Conservation (phyloP, 2,329 filamentous ascomycete species). For the Seiridium cupressi region DNA sequence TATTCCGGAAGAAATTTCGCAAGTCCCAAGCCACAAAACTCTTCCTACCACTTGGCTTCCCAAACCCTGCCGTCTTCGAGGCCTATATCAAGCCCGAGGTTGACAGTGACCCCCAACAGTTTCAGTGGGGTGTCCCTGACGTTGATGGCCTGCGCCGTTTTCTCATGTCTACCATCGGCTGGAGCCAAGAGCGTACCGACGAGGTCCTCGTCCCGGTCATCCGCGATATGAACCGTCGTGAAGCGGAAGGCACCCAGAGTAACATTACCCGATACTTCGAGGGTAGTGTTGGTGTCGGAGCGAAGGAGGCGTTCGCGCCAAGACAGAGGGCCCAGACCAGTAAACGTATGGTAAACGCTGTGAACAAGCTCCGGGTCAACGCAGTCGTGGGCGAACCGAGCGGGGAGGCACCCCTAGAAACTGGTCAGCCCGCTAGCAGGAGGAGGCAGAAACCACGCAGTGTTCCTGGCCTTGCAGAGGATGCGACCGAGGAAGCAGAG, state of each 20-base stretch:
- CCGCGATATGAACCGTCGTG: conserved; percentile 86
- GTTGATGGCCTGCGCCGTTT: conserved; percentile 81
- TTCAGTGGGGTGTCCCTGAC: conserved; percentile 96
- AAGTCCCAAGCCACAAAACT: conserved; percentile 77
- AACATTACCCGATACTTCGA: conserved; percentile 95
- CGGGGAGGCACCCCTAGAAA: conserved; percentile 12
- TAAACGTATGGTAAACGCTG: conserved; percentile 74
- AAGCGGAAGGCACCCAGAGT: conserved; percentile 86
- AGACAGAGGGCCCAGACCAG: conserved; percentile 64
- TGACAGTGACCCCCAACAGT: conserved; percentile 72
- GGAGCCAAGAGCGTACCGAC: conserved; percentile 87
- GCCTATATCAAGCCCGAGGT: conserved; percentile 89
- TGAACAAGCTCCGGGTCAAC: conserved; percentile 63
- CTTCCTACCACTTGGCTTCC: conserved; percentile 80
- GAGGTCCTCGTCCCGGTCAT: conserved; percentile 96
- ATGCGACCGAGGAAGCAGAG: conserved; percentile 15
- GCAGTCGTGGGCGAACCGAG: conserved; percentile 30
- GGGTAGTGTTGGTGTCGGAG: conserved; percentile 68
- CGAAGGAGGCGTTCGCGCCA: conserved; percentile 67
- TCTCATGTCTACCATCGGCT: conserved; percentile 89
- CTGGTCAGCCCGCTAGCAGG: conserved; percentile 12
- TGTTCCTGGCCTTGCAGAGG: conserved; percentile 10
- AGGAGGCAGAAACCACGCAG: conserved; percentile 31
- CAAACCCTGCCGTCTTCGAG: conserved; percentile 71
- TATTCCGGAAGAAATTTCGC: conserved; percentile 85